These are phyloP conservation scores for Epichloe brachyelytri DNA, from an alignment of 2,329 filamentous ascomycete species.

Conservation along the genomic window DNA sequence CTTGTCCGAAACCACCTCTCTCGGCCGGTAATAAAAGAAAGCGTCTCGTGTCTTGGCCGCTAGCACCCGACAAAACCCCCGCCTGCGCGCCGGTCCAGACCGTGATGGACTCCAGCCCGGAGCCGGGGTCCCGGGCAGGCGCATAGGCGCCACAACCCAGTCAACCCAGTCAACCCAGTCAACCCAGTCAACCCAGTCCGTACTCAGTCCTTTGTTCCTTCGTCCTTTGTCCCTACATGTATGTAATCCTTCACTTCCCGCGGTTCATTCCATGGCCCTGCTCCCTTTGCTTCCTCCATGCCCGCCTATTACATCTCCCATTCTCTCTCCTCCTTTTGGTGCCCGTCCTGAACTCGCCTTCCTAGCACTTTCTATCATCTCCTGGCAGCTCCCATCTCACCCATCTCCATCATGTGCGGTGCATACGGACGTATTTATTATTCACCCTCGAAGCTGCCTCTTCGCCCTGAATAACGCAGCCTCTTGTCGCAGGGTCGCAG, in stretches of 20 bases:
- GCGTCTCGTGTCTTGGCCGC: not conserved
- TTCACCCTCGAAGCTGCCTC: not conserved
- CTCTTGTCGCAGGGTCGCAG: not conserved
- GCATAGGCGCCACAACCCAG: not conserved
- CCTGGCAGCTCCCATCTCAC: not conserved
- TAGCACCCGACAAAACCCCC: slow-evolving; percentile 8
- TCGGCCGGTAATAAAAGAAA: too few species aligned
- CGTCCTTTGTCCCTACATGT: too few species aligned
- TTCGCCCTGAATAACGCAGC: not conserved
- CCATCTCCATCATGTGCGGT: not conserved
- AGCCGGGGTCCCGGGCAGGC: slow-evolving; percentile 7
- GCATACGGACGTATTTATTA: not conserved
- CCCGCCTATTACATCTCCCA: too few species aligned
- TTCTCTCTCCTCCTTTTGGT: not conserved
- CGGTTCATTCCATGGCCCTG: too few species aligned
- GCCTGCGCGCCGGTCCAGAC: slow-evolving; percentile 14
- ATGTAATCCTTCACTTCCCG: too few species aligned
- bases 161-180: too few species aligned
- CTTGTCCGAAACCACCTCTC: too few species aligned
- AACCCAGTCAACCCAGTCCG: too few species aligned
- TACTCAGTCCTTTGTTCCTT: too few species aligned
- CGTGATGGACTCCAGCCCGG: slow-evolving; percentile 14
- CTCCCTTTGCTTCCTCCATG: too few species aligned
- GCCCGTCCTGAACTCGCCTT: not conserved
- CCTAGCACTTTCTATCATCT: not conserved